Base-by-base conservation (phyloP, 2,329 filamentous ascomycete species). In the Graphiopsis chlorocephala region DNA sequence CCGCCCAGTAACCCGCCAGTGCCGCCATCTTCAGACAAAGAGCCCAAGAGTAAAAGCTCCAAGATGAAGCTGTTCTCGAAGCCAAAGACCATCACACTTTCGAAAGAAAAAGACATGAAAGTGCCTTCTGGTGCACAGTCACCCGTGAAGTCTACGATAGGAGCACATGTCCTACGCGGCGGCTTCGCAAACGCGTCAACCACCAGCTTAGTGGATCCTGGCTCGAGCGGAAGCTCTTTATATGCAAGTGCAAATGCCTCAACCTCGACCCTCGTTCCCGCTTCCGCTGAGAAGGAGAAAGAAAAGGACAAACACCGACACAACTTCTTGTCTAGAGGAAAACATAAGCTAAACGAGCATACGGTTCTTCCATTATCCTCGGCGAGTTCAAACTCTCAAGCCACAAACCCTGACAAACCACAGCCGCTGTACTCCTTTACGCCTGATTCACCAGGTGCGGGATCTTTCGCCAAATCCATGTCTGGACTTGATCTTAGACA, bases 31-130 rank as follows among this genome's bases (percentile, higher is more conserved):
- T 45, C 26, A n/a, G 77, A 78, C 2, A 88, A 90, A 69, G 88
- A 90, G 75, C 83, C 84, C 60, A 88, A 87, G 25, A 85, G 86
- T 71, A 81, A 85, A 71, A 91, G 91, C 77, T 88, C 88, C 67
- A 93, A 92, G 78, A 90, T 91, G 75, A 94, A 94, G 80, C 82
- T 94, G 29, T 93, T 93, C 74, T 91, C 89, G 7, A 85, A 91
- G 59, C 90, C 90, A 0, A 89, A 90, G 72, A 92, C 89, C 78
- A 90, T 92, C 70, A 85, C 86, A 59, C 86, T 88, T 64, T 84
- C 84, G n/a, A 92, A 90, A 74, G 84, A 86, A 38, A 87, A 84
- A 69, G 89, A 92, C 11, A 69, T 82, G 7, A 78, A 75, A 69
- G 89, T 87, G 72, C 83, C 88, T 20, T 88, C 89, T 69, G 84